These are phyloP conservation scores for Vitis riparia DNA, from an alignment of 164 flowering plant species.

Conservation along the genomic window DNA sequence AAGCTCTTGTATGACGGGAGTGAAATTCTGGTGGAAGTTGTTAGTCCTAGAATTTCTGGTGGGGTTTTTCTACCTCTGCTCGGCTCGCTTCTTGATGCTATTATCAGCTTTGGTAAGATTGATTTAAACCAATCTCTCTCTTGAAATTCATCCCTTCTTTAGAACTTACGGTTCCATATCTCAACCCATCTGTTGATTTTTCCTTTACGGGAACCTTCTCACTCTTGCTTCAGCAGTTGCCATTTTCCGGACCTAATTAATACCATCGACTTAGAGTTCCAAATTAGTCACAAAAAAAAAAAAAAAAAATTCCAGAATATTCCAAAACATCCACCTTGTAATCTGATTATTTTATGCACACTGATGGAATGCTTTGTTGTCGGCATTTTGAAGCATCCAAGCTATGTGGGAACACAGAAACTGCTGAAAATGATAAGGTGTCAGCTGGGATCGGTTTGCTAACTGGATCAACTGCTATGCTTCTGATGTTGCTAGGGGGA, in stretches of 20 bases:
- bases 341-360: not conserved
- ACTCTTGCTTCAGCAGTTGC: no score
- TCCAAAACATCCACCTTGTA: no score
- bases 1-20: not conserved
- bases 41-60: not conserved
- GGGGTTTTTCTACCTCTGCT: not conserved
- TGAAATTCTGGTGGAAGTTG: not conserved
- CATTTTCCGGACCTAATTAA: no score
- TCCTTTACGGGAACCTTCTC: no score
- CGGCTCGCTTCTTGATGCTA: not conserved
- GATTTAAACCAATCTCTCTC: no score
- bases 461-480: not conserved
- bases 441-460: not conserved
- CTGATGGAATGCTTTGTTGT: not conserved
- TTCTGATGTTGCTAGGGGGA: not conserved
- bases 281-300: no score
- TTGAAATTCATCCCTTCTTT: no score
- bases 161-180: no score
- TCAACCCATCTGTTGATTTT: no score
- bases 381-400: not conserved
- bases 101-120: not conserved
- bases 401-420: not conserved
- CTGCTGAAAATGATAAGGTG: not conserved
- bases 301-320: no score
- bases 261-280: no score